Conservation (phyloP, 2,329 filamentous ascomycete species). For the Chaetomiaceae sp. region DNA sequence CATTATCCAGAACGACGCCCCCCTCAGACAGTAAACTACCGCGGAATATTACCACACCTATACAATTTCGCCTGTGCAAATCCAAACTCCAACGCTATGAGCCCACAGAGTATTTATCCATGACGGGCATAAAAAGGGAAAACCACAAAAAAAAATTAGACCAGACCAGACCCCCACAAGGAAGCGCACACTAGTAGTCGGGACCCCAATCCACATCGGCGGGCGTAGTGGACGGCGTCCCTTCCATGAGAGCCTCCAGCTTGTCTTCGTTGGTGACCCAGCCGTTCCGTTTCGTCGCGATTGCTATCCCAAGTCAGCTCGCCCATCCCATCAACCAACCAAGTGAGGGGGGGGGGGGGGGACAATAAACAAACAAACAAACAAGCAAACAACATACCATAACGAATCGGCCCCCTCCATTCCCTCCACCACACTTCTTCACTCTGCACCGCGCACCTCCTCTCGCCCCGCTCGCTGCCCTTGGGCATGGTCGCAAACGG, state of each 20-base stretch:
- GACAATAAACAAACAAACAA: neutral
- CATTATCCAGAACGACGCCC: no score
- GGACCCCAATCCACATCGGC: constrained; percentile 43
- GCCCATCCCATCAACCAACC: neutral
- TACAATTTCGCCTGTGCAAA: neutral
- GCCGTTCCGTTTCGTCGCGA: constrained; percentile 36
- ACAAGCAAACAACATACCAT: constrained; percentile 28
- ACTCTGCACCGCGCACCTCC: constrained; percentile 48
- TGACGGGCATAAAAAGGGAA: neutral
- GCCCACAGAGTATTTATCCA: neutral
- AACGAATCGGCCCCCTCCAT: constrained; percentile 44
- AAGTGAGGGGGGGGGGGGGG: neutral
- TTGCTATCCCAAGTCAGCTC: constrained; percentile 21
- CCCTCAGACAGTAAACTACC: neutral
- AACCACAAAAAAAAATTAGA: neutral
- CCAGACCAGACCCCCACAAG: neutral
- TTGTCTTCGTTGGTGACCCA: constrained; percentile 52
- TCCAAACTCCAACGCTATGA: constrained; percentile 14
- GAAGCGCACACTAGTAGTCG: constrained; percentile 23
- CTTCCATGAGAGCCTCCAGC: constrained; percentile 50
- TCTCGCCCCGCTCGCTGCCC: constrained; percentile 39
- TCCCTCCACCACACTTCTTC: constrained; percentile 55
- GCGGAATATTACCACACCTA: neutral
- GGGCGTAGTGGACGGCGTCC: constrained; percentile 35
- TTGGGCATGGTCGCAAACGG: constrained; percentile 48